phyloP scores from a whole-genome alignment of 352 stramenopile species.

The Phytophthora aleatoria region DNA sequence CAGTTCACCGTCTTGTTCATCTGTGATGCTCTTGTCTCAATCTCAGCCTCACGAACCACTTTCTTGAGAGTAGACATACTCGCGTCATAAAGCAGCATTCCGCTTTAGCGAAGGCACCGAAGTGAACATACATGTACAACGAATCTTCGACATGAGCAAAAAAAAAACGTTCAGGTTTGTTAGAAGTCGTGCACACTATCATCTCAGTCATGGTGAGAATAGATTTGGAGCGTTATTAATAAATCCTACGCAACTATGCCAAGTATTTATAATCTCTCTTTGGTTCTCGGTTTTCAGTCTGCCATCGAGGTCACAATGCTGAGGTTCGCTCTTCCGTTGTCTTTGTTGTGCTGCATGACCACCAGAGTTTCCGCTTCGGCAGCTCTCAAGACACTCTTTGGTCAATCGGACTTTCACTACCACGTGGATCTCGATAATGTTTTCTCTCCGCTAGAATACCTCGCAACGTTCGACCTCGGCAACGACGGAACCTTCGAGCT shows the following conservation, averaged over 20 bases:
- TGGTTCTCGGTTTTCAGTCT: background rate
- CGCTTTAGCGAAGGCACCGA: too few relatives aligned
- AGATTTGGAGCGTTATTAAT: background rate
- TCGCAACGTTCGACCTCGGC: slow-evolving; percentile 45
- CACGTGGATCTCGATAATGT: slow-evolving; percentile 23
- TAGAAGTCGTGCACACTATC: too few relatives aligned
- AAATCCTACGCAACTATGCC: background rate
- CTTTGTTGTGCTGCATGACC: background rate
- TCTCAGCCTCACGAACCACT: too few relatives aligned
- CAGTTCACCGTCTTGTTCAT: too few relatives aligned
- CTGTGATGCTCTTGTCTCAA: too few relatives aligned
- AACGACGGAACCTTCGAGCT: slow-evolving; percentile 31
- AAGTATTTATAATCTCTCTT: too few relatives aligned
- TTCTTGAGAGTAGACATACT: too few relatives aligned
- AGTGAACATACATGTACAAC: too few relatives aligned
- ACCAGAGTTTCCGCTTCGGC: slow-evolving; percentile 6
- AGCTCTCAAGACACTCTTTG: slow-evolving; percentile 20
- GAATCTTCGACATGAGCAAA: too few relatives aligned
- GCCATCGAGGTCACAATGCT: slow-evolving; percentile 7
- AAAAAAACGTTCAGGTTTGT: too few relatives aligned
- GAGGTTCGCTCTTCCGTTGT: background rate
- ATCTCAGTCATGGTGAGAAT: background rate
- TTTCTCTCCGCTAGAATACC: slow-evolving; percentile 21
- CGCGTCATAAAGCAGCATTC: too few relatives aligned
- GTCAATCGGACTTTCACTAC: slow-evolving; percentile 19